Evolutionary conservation across 495 filamentous ascomycete genomes (phyloP).

Genomic region (Oleoguttula mirabilis): DNA sequence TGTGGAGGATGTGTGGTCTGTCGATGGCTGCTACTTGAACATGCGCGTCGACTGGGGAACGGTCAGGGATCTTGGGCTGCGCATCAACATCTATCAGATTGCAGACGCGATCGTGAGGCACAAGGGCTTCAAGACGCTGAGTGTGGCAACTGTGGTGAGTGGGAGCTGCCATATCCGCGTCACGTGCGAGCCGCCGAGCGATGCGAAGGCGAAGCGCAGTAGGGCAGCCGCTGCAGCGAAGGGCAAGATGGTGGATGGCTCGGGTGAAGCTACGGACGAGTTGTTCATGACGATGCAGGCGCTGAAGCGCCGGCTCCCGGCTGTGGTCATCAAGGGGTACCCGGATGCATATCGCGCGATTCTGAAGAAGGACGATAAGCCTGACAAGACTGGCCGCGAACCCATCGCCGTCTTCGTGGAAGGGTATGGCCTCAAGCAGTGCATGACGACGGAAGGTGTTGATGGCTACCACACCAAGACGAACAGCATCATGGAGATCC

Average conservation of each 20-base stretch:
- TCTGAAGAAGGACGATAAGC: constrained; percentile 59
- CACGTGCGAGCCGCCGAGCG: constrained; percentile 6
- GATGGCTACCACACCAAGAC: constrained; percentile 57
- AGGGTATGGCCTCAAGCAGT: constrained; percentile 77
- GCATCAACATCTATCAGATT: constrained; percentile 58
- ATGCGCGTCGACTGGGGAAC: constrained; percentile 67
- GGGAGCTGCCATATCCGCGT: constrained; percentile 41
- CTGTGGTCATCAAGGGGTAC: constrained; percentile 74
- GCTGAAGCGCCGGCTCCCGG: constrained; percentile 67
- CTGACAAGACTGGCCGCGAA: constrained; percentile 40
- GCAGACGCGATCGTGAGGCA: constrained; percentile 56
- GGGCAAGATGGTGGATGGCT: constrained; percentile 4
- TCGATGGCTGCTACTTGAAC: constrained; percentile 55
- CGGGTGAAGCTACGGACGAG: constrained; percentile 38
- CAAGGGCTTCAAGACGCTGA: constrained; percentile 62
- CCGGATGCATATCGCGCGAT: constrained; percentile 76
- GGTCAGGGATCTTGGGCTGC: constrained; percentile 65
- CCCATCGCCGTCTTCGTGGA: constrained; percentile 60
- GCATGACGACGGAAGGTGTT: constrained; percentile 86
- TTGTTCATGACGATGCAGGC: constrained; percentile 70
- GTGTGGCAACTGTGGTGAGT: constrained; percentile 36
- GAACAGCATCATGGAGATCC: constrained; percentile 85
- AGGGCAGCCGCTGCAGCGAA: constrained; percentile 22
- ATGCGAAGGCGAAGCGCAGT: not conserved
- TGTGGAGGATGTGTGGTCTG: constrained; percentile 73